Evolutionary conservation across 106 monocot genomes (phyloP).

Genomic region (Posidonia australis): DNA sequence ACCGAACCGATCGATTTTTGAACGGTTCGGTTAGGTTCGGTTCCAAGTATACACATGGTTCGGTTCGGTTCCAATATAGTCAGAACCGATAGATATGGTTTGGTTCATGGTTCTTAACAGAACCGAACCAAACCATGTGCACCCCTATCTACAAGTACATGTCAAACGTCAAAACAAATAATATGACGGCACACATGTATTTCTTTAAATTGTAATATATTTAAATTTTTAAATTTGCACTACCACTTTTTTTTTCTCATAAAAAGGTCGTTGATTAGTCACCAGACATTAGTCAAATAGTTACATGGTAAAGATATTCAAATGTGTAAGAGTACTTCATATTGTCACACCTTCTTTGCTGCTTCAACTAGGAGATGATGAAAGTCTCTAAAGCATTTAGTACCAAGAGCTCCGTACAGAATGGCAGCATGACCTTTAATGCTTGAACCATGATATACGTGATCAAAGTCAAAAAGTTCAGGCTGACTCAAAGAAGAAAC

Average conservation of each 20-base stretch:
- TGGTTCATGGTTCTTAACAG: too few species aligned
- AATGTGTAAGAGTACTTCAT: background rate
- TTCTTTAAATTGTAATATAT: too few species aligned
- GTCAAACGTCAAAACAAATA: too few species aligned
- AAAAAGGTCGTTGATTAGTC: too few species aligned
- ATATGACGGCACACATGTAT: too few species aligned
- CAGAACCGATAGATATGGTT: too few species aligned
- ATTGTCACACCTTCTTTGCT: slow-evolving; percentile 47
- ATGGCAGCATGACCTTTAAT: slow-evolving; percentile 31
- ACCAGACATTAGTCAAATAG: background rate
- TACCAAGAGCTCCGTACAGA: slow-evolving; percentile 86
- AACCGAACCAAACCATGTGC: too few species aligned
- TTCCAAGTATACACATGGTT: too few species aligned
- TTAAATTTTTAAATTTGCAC: background rate
- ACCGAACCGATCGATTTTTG: too few species aligned
- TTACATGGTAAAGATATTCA: background rate
- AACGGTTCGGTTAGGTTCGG: too few species aligned
- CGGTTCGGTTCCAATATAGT: too few species aligned
- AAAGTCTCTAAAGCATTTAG: slow-evolving; percentile 81
- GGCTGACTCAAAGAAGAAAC: slow-evolving; percentile 28
- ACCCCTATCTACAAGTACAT: too few species aligned
- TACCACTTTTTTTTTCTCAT: background rate
- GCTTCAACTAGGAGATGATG: slow-evolving; percentile 52
- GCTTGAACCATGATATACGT: slow-evolving; percentile 40
- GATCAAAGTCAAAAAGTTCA: slow-evolving; percentile 93